Conservation (phyloP, 2,329 filamentous ascomycete species). For the Mycosphaerelloides madeirae region DNA sequence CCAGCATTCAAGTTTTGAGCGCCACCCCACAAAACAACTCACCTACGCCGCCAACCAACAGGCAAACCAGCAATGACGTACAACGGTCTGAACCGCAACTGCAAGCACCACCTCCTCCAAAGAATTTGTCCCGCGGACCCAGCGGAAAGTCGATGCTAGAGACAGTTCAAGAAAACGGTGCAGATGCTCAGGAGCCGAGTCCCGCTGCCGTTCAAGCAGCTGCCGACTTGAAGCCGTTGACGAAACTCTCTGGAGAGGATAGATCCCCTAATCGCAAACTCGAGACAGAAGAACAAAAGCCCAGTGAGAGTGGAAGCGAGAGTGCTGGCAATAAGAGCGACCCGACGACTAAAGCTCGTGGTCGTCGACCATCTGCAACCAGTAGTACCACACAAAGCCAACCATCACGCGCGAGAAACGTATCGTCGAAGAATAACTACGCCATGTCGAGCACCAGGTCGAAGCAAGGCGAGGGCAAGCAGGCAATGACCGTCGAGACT, state of each 20-base stretch:
- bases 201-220: slow-evolving; percentile 43
- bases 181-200: slow-evolving; percentile 60
- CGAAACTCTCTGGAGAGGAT: slow-evolving; percentile 23
- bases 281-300: slow-evolving; percentile 21
- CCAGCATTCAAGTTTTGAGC: slow-evolving; percentile 44
- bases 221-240: slow-evolving; percentile 29
- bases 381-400: slow-evolving; percentile 7
- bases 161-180: slow-evolving; percentile 63
- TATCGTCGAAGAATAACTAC: slow-evolving; percentile 62
- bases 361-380: slow-evolving; percentile 30
- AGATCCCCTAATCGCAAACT: slow-evolving; percentile 41
- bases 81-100: slow-evolving; percentile 37
- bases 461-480: slow-evolving; percentile 68
- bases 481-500: slow-evolving; percentile 96
- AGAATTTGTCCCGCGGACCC: slow-evolving; percentile 36
- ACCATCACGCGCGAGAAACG: slow-evolving; percentile 28
- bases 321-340: slow-evolving; percentile 56
- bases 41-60: slow-evolving; percentile 21
- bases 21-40: slow-evolving; percentile 39
- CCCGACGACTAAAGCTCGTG: slow-evolving; percentile 26
- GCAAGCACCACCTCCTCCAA: slow-evolving; percentile 32
- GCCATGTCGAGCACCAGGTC: slow-evolving; percentile 59
- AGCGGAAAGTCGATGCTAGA: slow-evolving; percentile 60
- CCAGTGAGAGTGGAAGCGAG: slow-evolving; percentile 59
- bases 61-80: slow-evolving; percentile 21